Evolutionary conservation across 2,329 filamentous ascomycete genomes (phyloP), one percentile per base, ranked within the genome.

Genomic region (Scytalidium lignicola): DNA sequence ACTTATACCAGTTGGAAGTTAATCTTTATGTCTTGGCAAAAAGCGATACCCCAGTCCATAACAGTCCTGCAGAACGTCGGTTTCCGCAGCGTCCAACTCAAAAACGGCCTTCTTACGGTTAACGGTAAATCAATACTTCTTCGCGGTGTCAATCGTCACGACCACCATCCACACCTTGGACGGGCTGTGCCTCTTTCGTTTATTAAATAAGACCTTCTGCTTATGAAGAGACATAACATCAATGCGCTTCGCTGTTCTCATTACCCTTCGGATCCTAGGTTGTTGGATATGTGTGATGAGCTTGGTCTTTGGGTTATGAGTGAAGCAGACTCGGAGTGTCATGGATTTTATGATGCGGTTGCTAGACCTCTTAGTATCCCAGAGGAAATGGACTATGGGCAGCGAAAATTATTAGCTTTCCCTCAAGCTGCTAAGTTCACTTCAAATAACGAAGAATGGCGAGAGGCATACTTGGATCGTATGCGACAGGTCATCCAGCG

Each of bases 161-260:
- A 80, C 47, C 75, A 80, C 52, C 75, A 80, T 55, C 74, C 74
- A 3, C 60, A 64, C 49, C 68, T 68, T 19, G 77, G 77, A 5
- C 71, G 77, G 6, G 68, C 75, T 2, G 74, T 80, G 0, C 74
- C 75, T 0, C 63, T 70, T n/a, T 70, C 75, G 0, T 76, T 72
- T 44, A 70, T 80, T 55, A 70, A 71, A 39, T 62, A 68, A 18
- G 78, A 82, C 53, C 65, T 82, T 2, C 51, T 78, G 8, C 63
- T 74, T 3, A 82, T 82, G 78, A 75, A 77, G 60, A 62, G 67
- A 42, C 64, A 78, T 65, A 86, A 86, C 55, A 77, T 89, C 61
- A 89, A 89, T 53, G 80, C 83, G 2, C 74, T 89, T 9, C 78
- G 85, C 1, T 85, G 80, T 0, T 83, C 75, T 0, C 85, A 89